Conservation (phyloP, 495 filamentous ascomycete species). For the Recurvomyces mirabilis region DNA sequence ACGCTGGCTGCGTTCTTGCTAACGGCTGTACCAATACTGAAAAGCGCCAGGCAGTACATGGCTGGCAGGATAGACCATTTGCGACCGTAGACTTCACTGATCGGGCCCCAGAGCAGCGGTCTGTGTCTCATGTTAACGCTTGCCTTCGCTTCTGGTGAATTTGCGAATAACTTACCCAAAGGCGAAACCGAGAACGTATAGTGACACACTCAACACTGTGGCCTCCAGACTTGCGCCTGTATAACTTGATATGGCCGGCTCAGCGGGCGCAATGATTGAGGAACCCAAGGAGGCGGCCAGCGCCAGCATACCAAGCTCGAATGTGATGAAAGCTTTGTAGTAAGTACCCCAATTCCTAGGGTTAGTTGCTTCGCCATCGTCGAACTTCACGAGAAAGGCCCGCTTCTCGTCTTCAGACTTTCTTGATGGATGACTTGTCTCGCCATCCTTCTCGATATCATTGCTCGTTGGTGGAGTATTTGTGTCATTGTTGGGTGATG, state of each 20-base stretch:
- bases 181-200: slow-evolving; percentile 29
- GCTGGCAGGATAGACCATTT: slow-evolving; percentile 36
- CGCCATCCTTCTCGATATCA: slow-evolving; percentile 14
- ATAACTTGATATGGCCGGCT: slow-evolving; percentile 31
- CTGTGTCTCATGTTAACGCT: neutral
- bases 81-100: slow-evolving; percentile 37
- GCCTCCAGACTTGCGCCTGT: slow-evolving; percentile 31
- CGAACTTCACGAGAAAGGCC: slow-evolving; percentile 17
- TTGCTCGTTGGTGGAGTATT: too few relatives aligned
- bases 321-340: slow-evolving; percentile 41
- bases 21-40: slow-evolving; percentile 30
- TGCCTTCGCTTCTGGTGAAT: neutral
- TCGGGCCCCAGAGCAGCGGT: slow-evolving; percentile 32
- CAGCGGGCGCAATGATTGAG: slow-evolving; percentile 41
- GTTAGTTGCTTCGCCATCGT: slow-evolving; percentile 25
- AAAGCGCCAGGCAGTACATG: slow-evolving; percentile 34
- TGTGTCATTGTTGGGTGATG: too few relatives aligned
- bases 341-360: slow-evolving; percentile 36
- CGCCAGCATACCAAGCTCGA: slow-evolving; percentile 41
- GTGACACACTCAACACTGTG: slow-evolving; percentile 25
- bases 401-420: slow-evolving; percentile 3
- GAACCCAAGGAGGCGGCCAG: slow-evolving; percentile 39
- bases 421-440: neutral
- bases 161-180: slow-evolving; percentile 16
- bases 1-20: slow-evolving; percentile 20